phyloP scores from a whole-genome alignment of 2,329 filamentous ascomycete genomes.

The Ascochyta fabae region DNA sequence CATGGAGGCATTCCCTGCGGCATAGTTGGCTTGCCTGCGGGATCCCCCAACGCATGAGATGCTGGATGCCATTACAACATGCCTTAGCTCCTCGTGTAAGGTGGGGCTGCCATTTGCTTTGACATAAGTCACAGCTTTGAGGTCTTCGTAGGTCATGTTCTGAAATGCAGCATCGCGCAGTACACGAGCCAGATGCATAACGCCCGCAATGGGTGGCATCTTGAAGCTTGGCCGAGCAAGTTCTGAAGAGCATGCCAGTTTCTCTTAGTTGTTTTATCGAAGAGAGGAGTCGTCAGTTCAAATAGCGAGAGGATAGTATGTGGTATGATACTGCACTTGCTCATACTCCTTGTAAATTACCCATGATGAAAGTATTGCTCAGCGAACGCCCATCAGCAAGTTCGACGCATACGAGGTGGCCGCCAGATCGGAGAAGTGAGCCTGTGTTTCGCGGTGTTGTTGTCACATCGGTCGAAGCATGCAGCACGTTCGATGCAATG shows the following conservation, averaged over 20 bases:
- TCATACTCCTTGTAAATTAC: conserved; percentile 38
- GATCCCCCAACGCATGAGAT: conserved; percentile 30
- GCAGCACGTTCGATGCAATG: conserved; percentile 22
- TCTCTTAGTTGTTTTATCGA: not conserved
- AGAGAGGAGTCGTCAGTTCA: not conserved
- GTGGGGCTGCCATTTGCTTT: conserved; percentile 20
- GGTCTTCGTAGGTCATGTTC: conserved; percentile 13
- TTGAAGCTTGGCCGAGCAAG: conserved; percentile 20
- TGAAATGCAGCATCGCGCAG: conserved; percentile 19
- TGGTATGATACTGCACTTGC: not conserved
- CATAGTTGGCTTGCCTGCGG: conserved; percentile 54
- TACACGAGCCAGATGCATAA: conserved; percentile 18
- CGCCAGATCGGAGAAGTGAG: conserved; percentile 30
- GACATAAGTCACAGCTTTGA: conserved; percentile 13
- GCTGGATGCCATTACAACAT: conserved; percentile 36
- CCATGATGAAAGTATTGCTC: not conserved
- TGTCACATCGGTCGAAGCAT: conserved; percentile 14
- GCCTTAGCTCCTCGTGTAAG: conserved; percentile 13
- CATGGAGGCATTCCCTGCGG: conserved; percentile 51
- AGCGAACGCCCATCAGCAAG: not conserved
- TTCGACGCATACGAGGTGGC: conserved; percentile 26
- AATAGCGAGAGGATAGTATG: not conserved
- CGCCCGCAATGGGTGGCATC: conserved; percentile 21
- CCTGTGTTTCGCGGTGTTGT: conserved; percentile 17
- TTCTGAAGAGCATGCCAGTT: not conserved